Evolutionary conservation across 306 rosid species (phyloP).

Genomic region (Fagus sylvatica): DNA sequence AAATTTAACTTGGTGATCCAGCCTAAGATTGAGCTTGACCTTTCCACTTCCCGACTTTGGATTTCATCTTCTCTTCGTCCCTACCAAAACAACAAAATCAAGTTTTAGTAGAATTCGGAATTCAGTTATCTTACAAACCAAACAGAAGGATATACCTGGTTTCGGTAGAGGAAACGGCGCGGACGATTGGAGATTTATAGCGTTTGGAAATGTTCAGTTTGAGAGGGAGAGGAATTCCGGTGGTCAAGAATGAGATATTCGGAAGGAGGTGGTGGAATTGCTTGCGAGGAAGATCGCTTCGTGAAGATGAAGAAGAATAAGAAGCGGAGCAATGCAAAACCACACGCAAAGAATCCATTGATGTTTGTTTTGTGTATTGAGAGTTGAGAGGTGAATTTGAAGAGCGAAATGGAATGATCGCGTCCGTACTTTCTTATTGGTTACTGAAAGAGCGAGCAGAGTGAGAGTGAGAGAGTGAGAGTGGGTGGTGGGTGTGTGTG

Average conservation of each 20-base stretch:
- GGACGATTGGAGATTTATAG: neutral
- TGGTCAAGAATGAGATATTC: neutral
- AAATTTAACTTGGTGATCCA: constrained; percentile 80
- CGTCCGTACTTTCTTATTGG: too few species aligned
- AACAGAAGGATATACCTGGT: neutral
- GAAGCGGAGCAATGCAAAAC: neutral
- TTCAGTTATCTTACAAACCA: too few species aligned
- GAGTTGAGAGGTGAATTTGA: too few species aligned
- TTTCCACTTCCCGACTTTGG: constrained; percentile 28
- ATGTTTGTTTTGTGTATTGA: too few species aligned
- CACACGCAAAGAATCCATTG: neutral
- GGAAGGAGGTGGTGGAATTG: neutral
- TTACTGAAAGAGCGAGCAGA: too few species aligned
- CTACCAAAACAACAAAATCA: constrained; percentile 37
- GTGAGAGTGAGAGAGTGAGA: too few species aligned
- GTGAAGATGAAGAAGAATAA: neutral
- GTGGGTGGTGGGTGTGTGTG: too few species aligned
- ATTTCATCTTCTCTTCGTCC: constrained; percentile 38
- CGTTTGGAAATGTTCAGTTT: neutral
- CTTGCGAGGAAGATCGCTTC: neutral
- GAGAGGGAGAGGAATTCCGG: neutral
- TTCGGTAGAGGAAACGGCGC: neutral
- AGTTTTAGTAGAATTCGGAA: too few species aligned
- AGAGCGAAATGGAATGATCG: too few species aligned
- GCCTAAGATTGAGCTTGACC: constrained; percentile 52